Conservation (phyloP, 495 filamentous ascomycete species). For the Xylaria longipes region DNA sequence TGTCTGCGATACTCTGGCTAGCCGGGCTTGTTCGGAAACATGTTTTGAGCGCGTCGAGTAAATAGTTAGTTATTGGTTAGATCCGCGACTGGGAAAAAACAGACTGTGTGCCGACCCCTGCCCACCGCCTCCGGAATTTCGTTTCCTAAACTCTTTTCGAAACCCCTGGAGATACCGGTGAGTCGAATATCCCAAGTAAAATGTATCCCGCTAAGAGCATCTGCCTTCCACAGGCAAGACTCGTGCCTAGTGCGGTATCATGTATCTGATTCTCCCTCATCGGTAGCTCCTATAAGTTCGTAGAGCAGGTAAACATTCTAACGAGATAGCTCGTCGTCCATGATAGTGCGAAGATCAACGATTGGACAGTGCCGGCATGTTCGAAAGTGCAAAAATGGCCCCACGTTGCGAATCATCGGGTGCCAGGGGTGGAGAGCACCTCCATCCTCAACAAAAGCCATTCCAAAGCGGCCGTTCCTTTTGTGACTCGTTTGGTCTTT, state of each 20-base stretch:
- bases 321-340: neutral
- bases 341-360: neutral
- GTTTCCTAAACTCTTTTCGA: neutral
- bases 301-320: neutral
- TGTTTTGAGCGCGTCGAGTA: neutral
- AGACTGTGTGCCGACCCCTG: neutral
- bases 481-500: neutral
- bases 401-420: neutral
- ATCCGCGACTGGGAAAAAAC: neutral
- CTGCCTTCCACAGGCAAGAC: neutral
- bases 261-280: neutral
- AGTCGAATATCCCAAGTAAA: neutral
- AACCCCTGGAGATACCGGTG: neutral
- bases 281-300: neutral
- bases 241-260: neutral
- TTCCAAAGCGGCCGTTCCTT: neutral
- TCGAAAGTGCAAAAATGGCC: neutral
- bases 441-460: neutral
- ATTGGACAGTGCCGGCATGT: neutral
- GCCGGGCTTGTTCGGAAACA: neutral
- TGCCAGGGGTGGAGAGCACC: neutral
- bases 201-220: neutral
- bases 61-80: neutral
- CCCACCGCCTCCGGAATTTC: neutral
- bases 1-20: neutral